Base-by-base conservation (phyloP, 495 filamentous ascomycete species). In the Zalerion maritima region DNA sequence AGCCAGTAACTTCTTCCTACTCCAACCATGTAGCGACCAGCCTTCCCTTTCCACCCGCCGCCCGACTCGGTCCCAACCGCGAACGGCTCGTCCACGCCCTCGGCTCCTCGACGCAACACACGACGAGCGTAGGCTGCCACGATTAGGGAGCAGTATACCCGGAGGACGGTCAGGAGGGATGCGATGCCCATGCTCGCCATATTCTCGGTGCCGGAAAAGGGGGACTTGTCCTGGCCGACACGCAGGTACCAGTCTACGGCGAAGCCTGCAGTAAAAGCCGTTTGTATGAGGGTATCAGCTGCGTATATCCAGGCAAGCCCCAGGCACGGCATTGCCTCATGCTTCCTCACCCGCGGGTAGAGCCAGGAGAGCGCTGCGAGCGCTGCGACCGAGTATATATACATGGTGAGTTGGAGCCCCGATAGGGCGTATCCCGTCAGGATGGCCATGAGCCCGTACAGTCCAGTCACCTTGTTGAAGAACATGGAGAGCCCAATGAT, bases 381-480 rank as follows among this genome's bases (percentile, higher is more conserved):
- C 17, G 72, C 69, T 39, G 69, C 16, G 18, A 86, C 50, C n/a
- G 75, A 83, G 62, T 86, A 82, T 20, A 91, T 64, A 67, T 91
- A 94, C 69, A 79, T 75, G 14, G 71, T 75, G 37, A 84, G 58
- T 46, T 84, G 78, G 3, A 82, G 50, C 3, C 71, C 62, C 10
- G 76, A 80, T 16, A 64, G 42, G 16, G 43, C 27, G 28, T 57
- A 57, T 44, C 81, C 81, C n/a, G 79, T 82, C 30, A 82, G 55
- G 39, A 91, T 62, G 27, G 85, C 82, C 35, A 94, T 77, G 29
- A 94, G 62, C 43, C 85, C 85, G 55, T 86, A 93, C 37, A 92
- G 57, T 31, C 81, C 82, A 32, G 81, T 81, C 37, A 78, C 65
- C 55, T 92, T 92, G 61, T 94, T 94, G 47, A 93, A 66, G 17